Evolutionary conservation across 1,284 basidiomycete species (phyloP), one percentile per base, ranked within the genome.

Genomic region (Anthracocystis panici-leucophaei): DNA sequence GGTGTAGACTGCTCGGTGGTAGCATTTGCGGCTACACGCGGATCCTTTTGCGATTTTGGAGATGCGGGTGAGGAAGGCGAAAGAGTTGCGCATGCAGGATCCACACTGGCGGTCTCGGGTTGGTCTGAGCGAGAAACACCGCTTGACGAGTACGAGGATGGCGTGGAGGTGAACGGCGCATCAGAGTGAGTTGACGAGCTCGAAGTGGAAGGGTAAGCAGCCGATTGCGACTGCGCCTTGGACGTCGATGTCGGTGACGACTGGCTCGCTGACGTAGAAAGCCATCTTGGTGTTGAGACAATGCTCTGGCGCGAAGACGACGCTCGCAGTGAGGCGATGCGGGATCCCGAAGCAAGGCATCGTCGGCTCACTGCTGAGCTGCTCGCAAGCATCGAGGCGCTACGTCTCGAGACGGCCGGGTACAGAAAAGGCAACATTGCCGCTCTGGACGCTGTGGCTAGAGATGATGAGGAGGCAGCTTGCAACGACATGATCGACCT

Each of bases 21-120:
- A 38, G 72, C 44, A 38, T 53, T 41, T 41, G 55, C 48, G 23
- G 51, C 40, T 23, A 57, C 57, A 7, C 72, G 66, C 20, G 72
- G 72, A 55, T 75, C 65, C 33, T 71, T 75, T 21, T 78, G 75
- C 44, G 72, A 78, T 49, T 68, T 70, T 40, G 69, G 75, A 7
- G 75, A 67, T 2, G 79, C 64, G 12, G 79, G 79, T 2, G 79
- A 81, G 2, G 74, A 78, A 2, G 79, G 66, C 12, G 75, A 76
- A 2, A 81, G 60, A 1, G 75, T 71, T 2, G 77, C 71, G 46
- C 79, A 81, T 11, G 79, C 78, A 8, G 67, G 63, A 20, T 70
- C 75, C 3, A 67, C 63, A 48, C 55, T 64, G n/a, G 62, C 62
- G 8, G 65, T 71, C 42, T 64, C 55, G 51, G 56, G 27, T 8